Conservation (phyloP, 2,329 filamentous ascomycete genomes). For the Fusarium pseudonygamai region DNA sequence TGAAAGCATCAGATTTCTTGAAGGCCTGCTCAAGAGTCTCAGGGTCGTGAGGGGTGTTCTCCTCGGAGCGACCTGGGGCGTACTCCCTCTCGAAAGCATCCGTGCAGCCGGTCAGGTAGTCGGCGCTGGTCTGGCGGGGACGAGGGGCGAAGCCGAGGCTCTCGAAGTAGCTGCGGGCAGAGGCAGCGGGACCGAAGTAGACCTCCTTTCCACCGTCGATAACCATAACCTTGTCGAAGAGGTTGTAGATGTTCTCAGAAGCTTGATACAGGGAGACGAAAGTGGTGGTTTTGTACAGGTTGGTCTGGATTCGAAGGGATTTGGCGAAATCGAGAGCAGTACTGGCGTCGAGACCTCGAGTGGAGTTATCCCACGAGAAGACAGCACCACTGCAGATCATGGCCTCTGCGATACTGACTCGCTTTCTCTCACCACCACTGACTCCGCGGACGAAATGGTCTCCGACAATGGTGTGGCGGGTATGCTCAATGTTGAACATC, state of each 20-base stretch:
- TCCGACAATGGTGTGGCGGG: constrained; percentile 84
- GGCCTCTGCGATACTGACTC: constrained; percentile 81
- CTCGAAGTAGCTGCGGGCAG: constrained; percentile 80
- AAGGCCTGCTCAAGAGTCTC: constrained; percentile 76
- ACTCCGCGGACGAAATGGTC: constrained; percentile 82
- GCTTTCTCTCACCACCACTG: constrained; percentile 76
- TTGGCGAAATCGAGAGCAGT: constrained; percentile 74
- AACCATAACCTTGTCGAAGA: constrained; percentile 86
- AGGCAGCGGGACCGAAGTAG: constrained; percentile 74
- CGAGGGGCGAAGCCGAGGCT: constrained; percentile 77
- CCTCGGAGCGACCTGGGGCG: constrained; percentile 69
- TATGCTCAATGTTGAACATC: constrained; percentile 96
- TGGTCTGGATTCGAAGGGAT: constrained; percentile 81
- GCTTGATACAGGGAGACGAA: constrained; percentile 90
- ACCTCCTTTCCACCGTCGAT: constrained; percentile 80
- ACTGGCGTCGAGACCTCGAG: constrained; percentile 73
- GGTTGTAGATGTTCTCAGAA: constrained; percentile 80
- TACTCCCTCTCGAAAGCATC: constrained; percentile 86
- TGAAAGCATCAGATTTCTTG: constrained; percentile 68
- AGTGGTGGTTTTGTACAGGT: constrained; percentile 84
- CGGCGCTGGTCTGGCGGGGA: constrained; percentile 81
- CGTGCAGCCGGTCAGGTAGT: constrained; percentile 84
- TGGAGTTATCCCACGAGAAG: constrained; percentile 80
- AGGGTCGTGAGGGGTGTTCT: constrained; percentile 74
- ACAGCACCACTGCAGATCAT: constrained; percentile 79